These are phyloP conservation scores for Ramichloridium luteum DNA, from an alignment of 2,329 filamentous ascomycete genomes.

Conservation along the genomic window DNA sequence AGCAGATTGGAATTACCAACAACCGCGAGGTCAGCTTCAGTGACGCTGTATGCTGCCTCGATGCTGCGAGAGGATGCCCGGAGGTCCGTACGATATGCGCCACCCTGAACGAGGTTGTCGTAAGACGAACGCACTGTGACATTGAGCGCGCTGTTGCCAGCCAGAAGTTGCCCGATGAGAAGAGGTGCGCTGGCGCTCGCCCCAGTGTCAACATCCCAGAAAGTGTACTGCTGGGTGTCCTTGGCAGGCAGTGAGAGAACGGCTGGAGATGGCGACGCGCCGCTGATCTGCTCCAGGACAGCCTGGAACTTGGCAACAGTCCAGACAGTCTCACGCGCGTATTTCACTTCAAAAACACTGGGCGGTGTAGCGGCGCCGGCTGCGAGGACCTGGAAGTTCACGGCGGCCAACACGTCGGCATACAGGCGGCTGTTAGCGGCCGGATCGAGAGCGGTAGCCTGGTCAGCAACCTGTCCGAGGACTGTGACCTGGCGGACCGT, in stretches of 20 bases:
- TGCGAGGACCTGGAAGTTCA: constrained; percentile 64
- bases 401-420: constrained; percentile 75
- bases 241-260: constrained; percentile 32
- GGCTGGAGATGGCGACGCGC: constrained; percentile 23
- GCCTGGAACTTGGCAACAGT: constrained; percentile 42
- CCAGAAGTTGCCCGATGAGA: constrained; percentile 47
- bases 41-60: constrained; percentile 71
- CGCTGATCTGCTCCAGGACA: constrained; percentile 35
- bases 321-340: constrained; percentile 60
- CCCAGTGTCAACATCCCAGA: constrained; percentile 83
- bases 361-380: constrained; percentile 46
- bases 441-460: constrained; percentile 59
- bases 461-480: constrained; percentile 73
- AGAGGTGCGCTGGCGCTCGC: constrained; percentile 51
- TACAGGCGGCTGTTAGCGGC: constrained; percentile 76
- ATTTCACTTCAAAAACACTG: constrained; percentile 74
- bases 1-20: constrained; percentile 72
- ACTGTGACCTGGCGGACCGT: constrained; percentile 68
- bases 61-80: constrained; percentile 71
- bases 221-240: constrained; percentile 69
- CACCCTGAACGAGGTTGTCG: constrained; percentile 58
- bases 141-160: constrained; percentile 48
- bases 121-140: constrained; percentile 47
- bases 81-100: constrained; percentile 71
- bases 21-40: constrained; percentile 65